Evolutionary conservation across 768 basidiomycete species (phyloP), one percentile per base, ranked within the genome.

Genomic region (Suillus lakei): DNA sequence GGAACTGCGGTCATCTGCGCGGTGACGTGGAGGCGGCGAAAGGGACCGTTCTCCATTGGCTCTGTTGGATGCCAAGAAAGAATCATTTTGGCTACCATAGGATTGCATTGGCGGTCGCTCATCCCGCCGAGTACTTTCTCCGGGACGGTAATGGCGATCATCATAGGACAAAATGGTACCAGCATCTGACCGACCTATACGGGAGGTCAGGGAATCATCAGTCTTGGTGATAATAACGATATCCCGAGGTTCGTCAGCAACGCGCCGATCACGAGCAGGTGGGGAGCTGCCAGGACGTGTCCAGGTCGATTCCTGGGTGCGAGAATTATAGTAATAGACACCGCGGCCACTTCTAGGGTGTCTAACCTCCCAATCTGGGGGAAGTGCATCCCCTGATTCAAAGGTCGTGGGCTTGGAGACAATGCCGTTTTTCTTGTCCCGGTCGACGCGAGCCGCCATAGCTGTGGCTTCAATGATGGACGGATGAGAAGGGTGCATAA

Each of bases 141-240:
- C 80, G 39, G 89, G 88, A 56, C 88, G 85, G 73, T 91, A 91
- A 73, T 90, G 87, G 34, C 90, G 84, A 73, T 90, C 90, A 64
- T 84, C 79, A 63, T 84, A 87, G 21, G 86, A 83, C 63, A 89
- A 80, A 18, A 39, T 69, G 68, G 69, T 66, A 44, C 65, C 68
- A 26, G 61, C 62, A 51, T 78, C 78, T 32, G 70, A 48, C 16
- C 72, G 74, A 70, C 74, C 72, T 71, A 71, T 62, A 70, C 74
- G 76, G 69, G 73, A 67, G 34, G 64, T 65, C 21, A 65, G 39
- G 68, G 60, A 36, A 46, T 72, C 71, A 64, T 60, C 67, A 63
- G 65, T 76, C 70, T 70, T 75, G 62, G 61, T 68, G 54, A 68
- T 63, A 55, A 72, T 65, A 51, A 65, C 51, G 59, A 68, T 74